Conservation (phyloP, 768 basidiomycete species). For the Pholiota conissans region DNA sequence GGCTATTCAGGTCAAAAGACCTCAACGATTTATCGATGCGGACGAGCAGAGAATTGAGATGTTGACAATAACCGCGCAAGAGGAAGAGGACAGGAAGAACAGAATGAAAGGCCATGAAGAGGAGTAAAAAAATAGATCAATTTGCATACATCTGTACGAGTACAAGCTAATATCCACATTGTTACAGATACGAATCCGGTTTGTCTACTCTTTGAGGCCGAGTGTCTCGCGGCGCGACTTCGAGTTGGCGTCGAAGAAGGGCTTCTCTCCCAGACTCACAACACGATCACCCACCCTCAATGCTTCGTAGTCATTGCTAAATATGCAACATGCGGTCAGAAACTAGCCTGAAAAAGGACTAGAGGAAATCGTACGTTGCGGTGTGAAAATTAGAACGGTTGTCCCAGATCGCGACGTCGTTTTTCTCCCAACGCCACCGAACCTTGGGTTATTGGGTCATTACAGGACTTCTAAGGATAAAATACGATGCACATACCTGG, state of each 20-base stretch:
- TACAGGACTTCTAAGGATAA: too few relatives aligned
- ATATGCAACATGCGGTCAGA: neutral
- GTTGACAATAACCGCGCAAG: slow-evolving; percentile 6
- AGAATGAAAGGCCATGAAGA: neutral
- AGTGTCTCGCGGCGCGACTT: slow-evolving; percentile 32
- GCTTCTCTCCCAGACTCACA: slow-evolving; percentile 53
- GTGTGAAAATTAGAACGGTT: slow-evolving; percentile 54
- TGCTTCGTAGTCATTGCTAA: slow-evolving; percentile 34
- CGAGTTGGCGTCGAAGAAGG: slow-evolving; percentile 45
- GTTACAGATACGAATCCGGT: neutral
- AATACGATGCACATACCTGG: slow-evolving; percentile 22
- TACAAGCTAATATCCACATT: neutral
- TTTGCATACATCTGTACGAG: neutral
- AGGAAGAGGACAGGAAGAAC: neutral
- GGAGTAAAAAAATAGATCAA: neutral
- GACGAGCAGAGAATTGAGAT: slow-evolving; percentile 27
- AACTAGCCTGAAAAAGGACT: neutral
- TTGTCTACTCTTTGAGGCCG: slow-evolving; percentile 4
- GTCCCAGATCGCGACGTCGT: slow-evolving; percentile 64
- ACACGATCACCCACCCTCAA: slow-evolving; percentile 49
- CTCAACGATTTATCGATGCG: slow-evolving; percentile 41
- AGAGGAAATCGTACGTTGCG: slow-evolving; percentile 33
- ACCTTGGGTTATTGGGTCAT: slow-evolving; percentile 18
- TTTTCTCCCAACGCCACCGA: slow-evolving; percentile 49
- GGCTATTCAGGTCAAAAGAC: slow-evolving; percentile 41